A percentile compares a stretch with the other conserved stretches of the same genome.
These are phyloP conservation scores for Penicillium sp. DNA, from an alignment of 2,329 filamentous ascomycete genomes.

Conservation along the genomic window DNA sequence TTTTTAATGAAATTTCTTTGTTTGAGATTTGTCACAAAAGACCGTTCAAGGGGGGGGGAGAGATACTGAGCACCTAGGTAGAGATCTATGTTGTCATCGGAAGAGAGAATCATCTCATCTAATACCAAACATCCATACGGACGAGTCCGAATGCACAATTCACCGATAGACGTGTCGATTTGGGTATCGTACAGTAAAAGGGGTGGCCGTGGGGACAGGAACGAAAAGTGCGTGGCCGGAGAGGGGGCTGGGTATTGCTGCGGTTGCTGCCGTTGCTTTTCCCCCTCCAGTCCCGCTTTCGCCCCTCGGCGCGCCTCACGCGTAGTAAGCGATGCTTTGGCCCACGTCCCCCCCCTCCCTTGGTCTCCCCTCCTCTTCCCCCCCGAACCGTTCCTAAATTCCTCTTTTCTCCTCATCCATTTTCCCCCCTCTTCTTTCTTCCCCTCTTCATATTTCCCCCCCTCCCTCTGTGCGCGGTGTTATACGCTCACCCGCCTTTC, in stretches of 20 bases:
- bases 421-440: slow-evolving; percentile 15
- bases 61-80: too few species aligned
- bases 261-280: slow-evolving; percentile 1
- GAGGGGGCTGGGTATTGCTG: slow-evolving; percentile 7
- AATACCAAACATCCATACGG: too few species aligned
- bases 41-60: too few species aligned
- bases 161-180: slow-evolving; percentile 25
- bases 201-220: slow-evolving; percentile 16
- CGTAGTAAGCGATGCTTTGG: slow-evolving; percentile 23
- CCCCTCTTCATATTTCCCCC: slow-evolving; percentile 17
- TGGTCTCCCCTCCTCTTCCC: slow-evolving; percentile 13
- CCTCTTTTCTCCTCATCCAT: slow-evolving; percentile 22
- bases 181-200: slow-evolving; percentile 14
- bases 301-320: slow-evolving; percentile 14
- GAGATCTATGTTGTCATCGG: too few species aligned
- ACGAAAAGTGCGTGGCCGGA: slow-evolving; percentile 21
- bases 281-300: slow-evolving; percentile 15
- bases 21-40: too few species aligned
- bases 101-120: too few species aligned
- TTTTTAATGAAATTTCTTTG: too few species aligned
- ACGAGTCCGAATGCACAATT: too few species aligned
- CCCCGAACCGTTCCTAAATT: slow-evolving; percentile 17
- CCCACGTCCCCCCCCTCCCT: slow-evolving; percentile 20
- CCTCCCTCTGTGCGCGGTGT: slow-evolving; percentile 17
- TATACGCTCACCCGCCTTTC: slow-evolving; percentile 22